These are phyloP conservation scores for Euclidium syriacum DNA, from an alignment of 345 rosid species.

Conservation along the genomic window DNA sequence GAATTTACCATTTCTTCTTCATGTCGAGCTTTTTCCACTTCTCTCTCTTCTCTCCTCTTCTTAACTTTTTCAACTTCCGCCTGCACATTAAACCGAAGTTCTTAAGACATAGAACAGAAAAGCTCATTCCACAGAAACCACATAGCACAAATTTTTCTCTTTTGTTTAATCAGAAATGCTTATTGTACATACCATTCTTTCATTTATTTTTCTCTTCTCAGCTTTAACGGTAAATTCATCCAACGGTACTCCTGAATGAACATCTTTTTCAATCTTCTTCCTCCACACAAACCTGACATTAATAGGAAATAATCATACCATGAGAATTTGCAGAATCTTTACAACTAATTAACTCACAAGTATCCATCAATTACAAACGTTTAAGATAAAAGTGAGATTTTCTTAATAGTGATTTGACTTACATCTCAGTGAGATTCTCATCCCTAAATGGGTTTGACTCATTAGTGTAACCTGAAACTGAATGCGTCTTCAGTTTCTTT, in stretches of 20 bases:
- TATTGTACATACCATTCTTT: slow-evolving; percentile 67
- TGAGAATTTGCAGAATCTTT: not conserved
- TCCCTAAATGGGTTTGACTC: slow-evolving; percentile 98
- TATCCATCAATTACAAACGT: not conserved
- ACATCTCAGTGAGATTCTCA: slow-evolving; percentile 86
- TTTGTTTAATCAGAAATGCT: not conserved
- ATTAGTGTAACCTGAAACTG: slow-evolving; percentile 84
- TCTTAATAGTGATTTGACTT: slow-evolving; percentile 22
- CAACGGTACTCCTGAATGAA: slow-evolving; percentile 55
- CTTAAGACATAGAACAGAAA: slow-evolving; percentile 3
- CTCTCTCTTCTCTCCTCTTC: slow-evolving; percentile 97
- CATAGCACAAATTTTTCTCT: not conserved
- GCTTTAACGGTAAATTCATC: slow-evolving; percentile 70
- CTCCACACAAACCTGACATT: slow-evolving; percentile 79
- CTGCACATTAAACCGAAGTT: slow-evolving; percentile 32
- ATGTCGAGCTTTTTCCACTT: slow-evolving; percentile 78
- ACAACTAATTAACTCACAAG: slow-evolving; percentile 1
- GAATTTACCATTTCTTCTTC: slow-evolving; percentile 90
- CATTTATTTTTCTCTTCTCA: slow-evolving; percentile 73
- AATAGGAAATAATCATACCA: not conserved
- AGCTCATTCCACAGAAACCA: not conserved
- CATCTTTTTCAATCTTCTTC: slow-evolving; percentile 90
- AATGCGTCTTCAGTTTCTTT: slow-evolving; percentile 67
- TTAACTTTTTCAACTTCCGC: slow-evolving; percentile 93
- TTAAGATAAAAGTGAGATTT: not conserved